These are phyloP conservation scores for Sicyos edulis DNA, from an alignment of 306 rosid species.

Conservation along the genomic window DNA sequence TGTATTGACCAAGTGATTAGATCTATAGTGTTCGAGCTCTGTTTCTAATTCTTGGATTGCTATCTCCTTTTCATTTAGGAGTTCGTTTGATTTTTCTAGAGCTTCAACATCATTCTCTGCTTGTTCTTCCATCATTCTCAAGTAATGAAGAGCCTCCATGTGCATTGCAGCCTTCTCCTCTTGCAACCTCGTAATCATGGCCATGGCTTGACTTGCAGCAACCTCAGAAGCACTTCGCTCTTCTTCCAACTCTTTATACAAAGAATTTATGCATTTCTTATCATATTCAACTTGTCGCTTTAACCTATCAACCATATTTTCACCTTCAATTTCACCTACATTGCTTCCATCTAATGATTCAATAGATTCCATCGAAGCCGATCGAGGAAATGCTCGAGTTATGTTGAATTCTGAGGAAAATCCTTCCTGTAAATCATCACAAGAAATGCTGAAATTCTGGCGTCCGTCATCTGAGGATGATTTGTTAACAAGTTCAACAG, in stretches of 20 bases:
- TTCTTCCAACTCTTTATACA: slow-evolving; percentile 69
- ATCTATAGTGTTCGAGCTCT: slow-evolving; percentile 56
- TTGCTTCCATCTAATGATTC: slow-evolving; percentile 50
- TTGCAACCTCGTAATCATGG: slow-evolving; percentile 92
- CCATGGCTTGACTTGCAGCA: slow-evolving; percentile 84
- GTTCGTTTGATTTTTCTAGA: slow-evolving; percentile 67
- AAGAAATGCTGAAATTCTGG: slow-evolving; percentile 17
- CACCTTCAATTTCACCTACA: slow-evolving; percentile 65
- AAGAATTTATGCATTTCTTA: slow-evolving; percentile 44
- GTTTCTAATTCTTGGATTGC: slow-evolving; percentile 75
- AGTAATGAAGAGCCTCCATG: slow-evolving; percentile 84
- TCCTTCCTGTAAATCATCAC: slow-evolving; percentile 28
- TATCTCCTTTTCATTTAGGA: slow-evolving; percentile 69
- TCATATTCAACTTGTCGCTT: slow-evolving; percentile 49
- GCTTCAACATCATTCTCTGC: slow-evolving; percentile 84
- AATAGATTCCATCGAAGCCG: slow-evolving; percentile 44
- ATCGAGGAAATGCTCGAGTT: slow-evolving; percentile 30
- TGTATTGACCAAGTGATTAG: slow-evolving; percentile 26
- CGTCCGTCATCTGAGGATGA: slow-evolving; percentile 33
- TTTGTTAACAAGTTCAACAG: slow-evolving; percentile 24
- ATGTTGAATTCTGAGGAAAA: slow-evolving; percentile 31
- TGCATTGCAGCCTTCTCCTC: slow-evolving; percentile 87
- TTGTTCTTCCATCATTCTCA: slow-evolving; percentile 97
- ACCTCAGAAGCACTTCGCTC: slow-evolving; percentile 76
- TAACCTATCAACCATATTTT: slow-evolving; percentile 38